A percentile compares a stretch with the other conserved stretches of the same genome.
Evolutionary conservation across 2,329 filamentous ascomycete genomes (phyloP).

Genomic region (Thermothelomyces thermophilus): DNA sequence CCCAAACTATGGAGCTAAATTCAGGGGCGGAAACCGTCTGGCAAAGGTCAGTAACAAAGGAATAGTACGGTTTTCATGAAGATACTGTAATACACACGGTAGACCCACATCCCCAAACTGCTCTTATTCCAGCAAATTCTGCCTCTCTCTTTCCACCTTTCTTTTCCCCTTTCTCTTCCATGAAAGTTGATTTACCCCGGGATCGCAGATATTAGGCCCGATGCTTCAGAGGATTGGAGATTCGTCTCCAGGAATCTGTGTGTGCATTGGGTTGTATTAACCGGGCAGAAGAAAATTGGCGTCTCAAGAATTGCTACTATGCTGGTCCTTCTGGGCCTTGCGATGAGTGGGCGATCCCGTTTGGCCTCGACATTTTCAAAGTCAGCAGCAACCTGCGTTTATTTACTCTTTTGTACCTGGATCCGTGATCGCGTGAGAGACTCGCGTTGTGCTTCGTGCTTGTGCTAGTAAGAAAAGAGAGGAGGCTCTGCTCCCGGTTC

Average conservation of each 20-base stretch:
- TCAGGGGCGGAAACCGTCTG: no score
- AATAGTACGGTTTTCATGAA: no score
- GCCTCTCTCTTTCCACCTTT: background rate
- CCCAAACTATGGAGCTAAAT: no score
- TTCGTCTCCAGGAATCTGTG: constrained; percentile 26
- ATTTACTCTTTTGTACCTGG: background rate
- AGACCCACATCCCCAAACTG: background rate
- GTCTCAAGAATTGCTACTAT: constrained; percentile 60
- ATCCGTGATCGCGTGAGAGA: no score
- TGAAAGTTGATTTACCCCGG: constrained; percentile 55
- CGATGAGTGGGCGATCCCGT: constrained; percentile 55
- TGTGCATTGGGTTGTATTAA: constrained; percentile 50
- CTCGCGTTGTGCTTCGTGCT: no score
- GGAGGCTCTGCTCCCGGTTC: no score
- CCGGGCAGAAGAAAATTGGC: constrained; percentile 52
- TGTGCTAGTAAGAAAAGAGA: no score
- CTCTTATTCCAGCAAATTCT: background rate
- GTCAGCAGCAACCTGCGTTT: no score
- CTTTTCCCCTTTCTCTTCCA: constrained; percentile 14
- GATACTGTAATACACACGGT: background rate
- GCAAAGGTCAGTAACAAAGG: no score
- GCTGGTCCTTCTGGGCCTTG: constrained; percentile 23
- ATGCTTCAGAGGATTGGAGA: constrained; percentile 27
- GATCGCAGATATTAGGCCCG: constrained; percentile 50
- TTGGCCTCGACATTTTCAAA: constrained; percentile 51